Base-by-base conservation (phyloP, 75 land plant genomes). In the Sequoia sempervirens region DNA sequence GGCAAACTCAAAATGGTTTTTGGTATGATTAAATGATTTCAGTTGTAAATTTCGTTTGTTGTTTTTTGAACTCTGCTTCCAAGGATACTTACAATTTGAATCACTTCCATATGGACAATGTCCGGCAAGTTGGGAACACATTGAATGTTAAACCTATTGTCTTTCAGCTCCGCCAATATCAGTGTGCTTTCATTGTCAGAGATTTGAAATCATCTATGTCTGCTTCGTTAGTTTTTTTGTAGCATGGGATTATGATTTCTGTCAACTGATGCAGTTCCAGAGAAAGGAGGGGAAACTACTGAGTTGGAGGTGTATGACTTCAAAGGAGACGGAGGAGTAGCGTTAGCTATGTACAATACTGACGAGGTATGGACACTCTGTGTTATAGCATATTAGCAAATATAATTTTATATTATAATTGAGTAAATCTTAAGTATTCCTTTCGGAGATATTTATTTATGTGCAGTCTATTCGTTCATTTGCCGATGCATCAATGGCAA, bases 331-430 rank as follows among this genome's bases (percentile, higher is more conserved):
- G 99, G 99, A 79, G 99, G 99, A 73, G 95, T 97, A 26, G 96
- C 93, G 15, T 83, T 96, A 79, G 80, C 96, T 43, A 97, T 97
- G 99, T 97, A 95, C 76, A 97, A 97, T 84, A 97, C 99, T 69
- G 98, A 97, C 84, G 99, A 97, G 97, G 99, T 97, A 68, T 83
- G 75, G 11, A 45, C 75, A 7, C 37, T 68, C 45, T 47, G 61
- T 47, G 2, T 18, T 46, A 82, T 11, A 40, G 36, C n/a, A n/a
- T n/a, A n/a, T n/a, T n/a, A n/a, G n/a, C 56, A 45, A 82, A 45
- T 37, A 81, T 28, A 37, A 17, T 26, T 38, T 72, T 83, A 3
- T 10, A 17, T 38, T 23, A 32, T 26, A 28, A 8, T 37, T 36
- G 18, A 37, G 79, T 18, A 23, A 18, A 36, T 14, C 82, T 69